These are phyloP conservation scores for Clausena lansium DNA, from an alignment of 345 rosid genomes.

Conservation along the genomic window DNA sequence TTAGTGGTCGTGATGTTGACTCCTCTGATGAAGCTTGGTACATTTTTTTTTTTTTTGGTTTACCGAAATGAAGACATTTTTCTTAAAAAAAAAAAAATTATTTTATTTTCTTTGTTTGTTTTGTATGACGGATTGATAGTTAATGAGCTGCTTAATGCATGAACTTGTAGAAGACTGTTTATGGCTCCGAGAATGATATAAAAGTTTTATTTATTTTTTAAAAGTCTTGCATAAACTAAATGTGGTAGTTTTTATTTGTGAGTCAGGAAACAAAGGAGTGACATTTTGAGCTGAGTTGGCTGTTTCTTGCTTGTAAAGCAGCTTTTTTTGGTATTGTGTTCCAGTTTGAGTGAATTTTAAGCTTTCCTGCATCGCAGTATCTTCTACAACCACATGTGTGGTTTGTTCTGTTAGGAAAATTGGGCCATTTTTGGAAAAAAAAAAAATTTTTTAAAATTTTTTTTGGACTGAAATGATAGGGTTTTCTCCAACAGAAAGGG, in stretches of 20 bases:
- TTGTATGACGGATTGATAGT: neutral
- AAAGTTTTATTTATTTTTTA: neutral
- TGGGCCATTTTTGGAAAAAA: neutral
- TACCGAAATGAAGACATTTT: neutral
- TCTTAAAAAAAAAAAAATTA: no score
- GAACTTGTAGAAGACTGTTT: neutral
- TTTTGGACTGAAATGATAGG: neutral
- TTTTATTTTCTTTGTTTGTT: neutral
- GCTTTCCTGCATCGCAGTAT: neutral
- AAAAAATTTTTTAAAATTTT: neutral
- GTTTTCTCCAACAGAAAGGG: neutral
- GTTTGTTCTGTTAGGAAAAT: neutral
- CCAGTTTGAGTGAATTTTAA: neutral
- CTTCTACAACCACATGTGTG: neutral
- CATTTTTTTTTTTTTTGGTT: neutral
- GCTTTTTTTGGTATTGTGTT: neutral
- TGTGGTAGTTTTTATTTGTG: neutral
- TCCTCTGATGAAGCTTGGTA: conserved; percentile 91
- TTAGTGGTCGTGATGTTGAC: conserved; percentile 26
- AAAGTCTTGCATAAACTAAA: neutral
- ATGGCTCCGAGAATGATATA: neutral
- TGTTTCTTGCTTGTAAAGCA: neutral
- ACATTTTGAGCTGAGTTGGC: neutral
- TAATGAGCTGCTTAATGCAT: neutral
- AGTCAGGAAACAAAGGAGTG: neutral